Base-by-base conservation (phyloP, 208 protist genomes). In the Leishmania lainsoni region DNA sequence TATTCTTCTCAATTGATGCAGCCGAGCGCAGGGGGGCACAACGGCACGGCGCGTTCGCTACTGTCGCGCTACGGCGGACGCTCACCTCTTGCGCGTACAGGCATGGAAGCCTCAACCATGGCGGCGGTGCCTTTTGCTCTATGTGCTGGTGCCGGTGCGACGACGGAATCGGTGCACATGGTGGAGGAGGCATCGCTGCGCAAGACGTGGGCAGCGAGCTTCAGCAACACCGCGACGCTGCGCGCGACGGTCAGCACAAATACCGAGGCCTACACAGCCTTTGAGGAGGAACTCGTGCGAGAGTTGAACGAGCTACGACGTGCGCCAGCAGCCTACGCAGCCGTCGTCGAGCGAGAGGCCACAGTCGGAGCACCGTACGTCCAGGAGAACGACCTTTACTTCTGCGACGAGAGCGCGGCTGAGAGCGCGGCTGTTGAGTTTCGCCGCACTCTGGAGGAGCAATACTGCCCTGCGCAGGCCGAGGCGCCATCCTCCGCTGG, bases 271-370 rank as follows among this genome's bases (percentile, higher is more conserved):
- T 93, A 91, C 87, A 93, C 86, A 65, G 75, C 56, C 20, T 90
- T 92, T 52, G 94, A 97, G 83, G 80, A 83, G 58, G 77, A 75
- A 5, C 79, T 97, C 45, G 72, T 96, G 69, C 70, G 71, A 26
- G 94, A 97, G 85, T 80, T 97, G 52, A 97, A 97, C 79, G 78
- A 78, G 35, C 69, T 96, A 65, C 91, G 94, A 0, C 49, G 85
- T 10, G 87, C 92, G 42, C 94, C 94, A n/a, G 81, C 80, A 0
- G 86, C 59, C 5, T 97, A 95, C 81, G 86, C 94, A 32, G 78
- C 71, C 16, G 17, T 95, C 4, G 75, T 97, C 8, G 87, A 93
- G 83, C 51, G 59, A 20, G 87, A 95, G 77, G 94, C 90, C 29
- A 90, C 87, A 9, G 49, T 97, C 4, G 89, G 89, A 32, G 92